A percentile compares a stretch with the other conserved stretches of the same genome.
Conservation (phyloP, 2,329 filamentous ascomycete genomes). For the Aphanoascus verrucosus region DNA sequence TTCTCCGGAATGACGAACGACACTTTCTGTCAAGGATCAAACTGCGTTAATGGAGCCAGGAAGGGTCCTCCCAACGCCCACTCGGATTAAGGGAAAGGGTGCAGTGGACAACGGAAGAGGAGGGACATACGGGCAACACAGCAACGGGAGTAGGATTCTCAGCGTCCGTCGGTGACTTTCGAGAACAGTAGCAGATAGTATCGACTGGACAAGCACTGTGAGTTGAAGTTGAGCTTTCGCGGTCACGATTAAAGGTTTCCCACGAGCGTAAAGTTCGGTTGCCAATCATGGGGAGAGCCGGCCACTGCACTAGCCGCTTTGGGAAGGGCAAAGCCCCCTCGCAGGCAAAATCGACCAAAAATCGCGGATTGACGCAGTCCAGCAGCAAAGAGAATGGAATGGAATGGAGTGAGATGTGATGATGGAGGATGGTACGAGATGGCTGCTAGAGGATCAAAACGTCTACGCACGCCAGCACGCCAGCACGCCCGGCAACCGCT, state of each 20-base stretch:
- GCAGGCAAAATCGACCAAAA: background rate
- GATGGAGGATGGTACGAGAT: no score
- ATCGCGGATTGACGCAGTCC: background rate
- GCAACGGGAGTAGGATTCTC: background rate
- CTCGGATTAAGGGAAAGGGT: slow-evolving; percentile 1
- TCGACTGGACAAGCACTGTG: background rate
- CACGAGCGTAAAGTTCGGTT: slow-evolving; percentile 6
- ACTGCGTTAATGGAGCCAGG: background rate
- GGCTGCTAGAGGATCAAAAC: background rate
- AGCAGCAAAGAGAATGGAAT: no score
- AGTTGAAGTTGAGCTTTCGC: slow-evolving; percentile 9
- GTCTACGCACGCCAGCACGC: no score
- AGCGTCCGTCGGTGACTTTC: background rate
- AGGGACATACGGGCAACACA: background rate
- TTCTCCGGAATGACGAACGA: slow-evolving; percentile 8
- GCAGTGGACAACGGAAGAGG: background rate
- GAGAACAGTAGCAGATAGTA: background rate
- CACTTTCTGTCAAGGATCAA: background rate
- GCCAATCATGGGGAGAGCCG: slow-evolving; percentile 11
- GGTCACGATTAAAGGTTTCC: slow-evolving; percentile 7
- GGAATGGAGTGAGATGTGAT: no score
- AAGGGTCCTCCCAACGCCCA: background rate
- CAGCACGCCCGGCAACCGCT: background rate
- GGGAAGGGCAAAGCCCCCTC: slow-evolving; percentile 13
- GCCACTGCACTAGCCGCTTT: slow-evolving; percentile 14